These are phyloP conservation scores for Trichaptum fuscoviolaceum DNA, from an alignment of 768 basidiomycete genomes.

Conservation along the genomic window DNA sequence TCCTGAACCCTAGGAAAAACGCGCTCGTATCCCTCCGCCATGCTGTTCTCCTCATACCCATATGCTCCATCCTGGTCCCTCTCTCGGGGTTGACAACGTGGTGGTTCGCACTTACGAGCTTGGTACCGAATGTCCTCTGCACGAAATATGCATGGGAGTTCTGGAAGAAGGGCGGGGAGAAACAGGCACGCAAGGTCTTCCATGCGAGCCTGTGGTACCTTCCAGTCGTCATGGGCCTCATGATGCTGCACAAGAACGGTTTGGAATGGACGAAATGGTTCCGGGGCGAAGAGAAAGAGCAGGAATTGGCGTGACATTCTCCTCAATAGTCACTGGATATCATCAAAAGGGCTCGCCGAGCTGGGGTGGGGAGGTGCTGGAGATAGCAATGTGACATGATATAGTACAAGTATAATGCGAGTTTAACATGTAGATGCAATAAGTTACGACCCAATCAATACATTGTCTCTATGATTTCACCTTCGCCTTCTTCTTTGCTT, in stretches of 20 bases:
- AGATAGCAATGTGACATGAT: background rate
- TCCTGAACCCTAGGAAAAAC: conserved; percentile 72
- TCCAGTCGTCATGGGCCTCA: conserved; percentile 81
- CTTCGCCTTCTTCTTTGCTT: background rate
- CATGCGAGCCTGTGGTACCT: conserved; percentile 86
- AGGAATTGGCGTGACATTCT: background rate
- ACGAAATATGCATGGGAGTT: conserved; percentile 68
- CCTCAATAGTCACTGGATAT: too few species aligned
- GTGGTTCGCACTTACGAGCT: conserved; percentile 73
- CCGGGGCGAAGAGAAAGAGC: background rate
- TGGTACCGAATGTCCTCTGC: conserved; percentile 72
- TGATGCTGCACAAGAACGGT: conserved; percentile 93
- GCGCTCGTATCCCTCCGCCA: conserved; percentile 84
- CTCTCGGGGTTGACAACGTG: conserved; percentile 92
- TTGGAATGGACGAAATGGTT: conserved; percentile 71
- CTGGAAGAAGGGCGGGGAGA: conserved; percentile 66
- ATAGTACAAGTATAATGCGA: background rate
- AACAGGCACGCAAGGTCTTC: conserved; percentile 73
- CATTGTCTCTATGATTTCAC: background rate
- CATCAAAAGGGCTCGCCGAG: background rate
- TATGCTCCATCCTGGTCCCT: conserved; percentile 78
- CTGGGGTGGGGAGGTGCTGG: background rate
- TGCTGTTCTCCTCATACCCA: conserved; percentile 64
- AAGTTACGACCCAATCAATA: background rate
- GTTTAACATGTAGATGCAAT: background rate